Evolutionary conservation across 495 filamentous ascomycete species (phyloP), one percentile per base, ranked within the genome.

Genomic region (Lentithecium fluviatile): DNA sequence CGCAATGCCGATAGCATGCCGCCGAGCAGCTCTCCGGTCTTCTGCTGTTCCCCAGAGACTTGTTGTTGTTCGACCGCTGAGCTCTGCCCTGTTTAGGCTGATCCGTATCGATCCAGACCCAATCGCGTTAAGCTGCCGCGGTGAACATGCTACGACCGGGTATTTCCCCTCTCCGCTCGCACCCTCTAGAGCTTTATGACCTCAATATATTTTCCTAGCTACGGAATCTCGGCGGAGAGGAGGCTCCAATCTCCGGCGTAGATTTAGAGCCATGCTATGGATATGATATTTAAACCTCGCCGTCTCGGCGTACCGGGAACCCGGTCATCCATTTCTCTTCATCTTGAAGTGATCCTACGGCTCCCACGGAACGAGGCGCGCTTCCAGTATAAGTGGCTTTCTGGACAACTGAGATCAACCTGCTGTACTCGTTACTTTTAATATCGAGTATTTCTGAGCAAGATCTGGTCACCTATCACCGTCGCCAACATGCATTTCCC

Each of bases 31-130:
- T n/a, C n/a, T n/a, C n/a, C n/a, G n/a, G n/a, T n/a, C n/a, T n/a
- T n/a, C n/a, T n/a, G n/a, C n/a, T n/a, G n/a, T n/a, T n/a, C n/a
- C n/a, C n/a, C n/a, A n/a, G n/a, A 32, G 29, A 32, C 29, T 32
- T 3, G 29, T 10, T 32, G 29, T 32, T 32, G n/a, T n/a, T n/a
- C n/a, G n/a, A n/a, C n/a, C n/a, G n/a, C n/a, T n/a, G n/a, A n/a
- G n/a, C n/a, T 43, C 37, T 26, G 49, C 5, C 15, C 43, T 38
- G 38, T 58, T 64, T 64, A 64, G 61, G 47, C 61, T 64, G 55
- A 48, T 54, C 47, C 23, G 25, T 4, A 19, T 48, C 61, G 48
- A 53, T 53, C 55, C 24, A 50, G 29, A 36, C 61, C 40, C n/a
- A 37, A 58, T 49, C 17, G 54, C 47, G 38, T 59, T 50, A 48